phyloP scores from a whole-genome alignment of 2,329 filamentous ascomycete genomes.

The Hansfordia pulvinata region DNA sequence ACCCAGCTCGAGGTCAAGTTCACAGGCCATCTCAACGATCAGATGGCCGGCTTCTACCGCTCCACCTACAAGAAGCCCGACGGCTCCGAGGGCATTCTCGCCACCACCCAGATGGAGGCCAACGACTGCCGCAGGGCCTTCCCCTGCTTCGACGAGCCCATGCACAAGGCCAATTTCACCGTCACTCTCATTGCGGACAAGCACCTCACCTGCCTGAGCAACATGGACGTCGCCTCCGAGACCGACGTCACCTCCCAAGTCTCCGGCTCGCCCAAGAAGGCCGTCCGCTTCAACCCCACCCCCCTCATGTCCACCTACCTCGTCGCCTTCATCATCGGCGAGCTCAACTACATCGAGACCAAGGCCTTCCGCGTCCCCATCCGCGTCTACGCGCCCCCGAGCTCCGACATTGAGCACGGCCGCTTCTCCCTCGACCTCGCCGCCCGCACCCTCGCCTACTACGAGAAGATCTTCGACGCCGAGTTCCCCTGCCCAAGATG shows the following conservation, averaged over 20 bases:
- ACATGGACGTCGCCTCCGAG: slow-evolving; percentile 87
- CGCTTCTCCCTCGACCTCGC: slow-evolving; percentile 83
- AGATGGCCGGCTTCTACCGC: slow-evolving; percentile 96
- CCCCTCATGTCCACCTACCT: slow-evolving; percentile 95
- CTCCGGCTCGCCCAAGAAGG: slow-evolving; percentile 57
- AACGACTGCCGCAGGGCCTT: slow-evolving; percentile 88
- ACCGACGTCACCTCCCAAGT: slow-evolving; percentile 54
- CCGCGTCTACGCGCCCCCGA: slow-evolving; percentile 84
- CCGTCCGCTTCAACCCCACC: slow-evolving; percentile 83
- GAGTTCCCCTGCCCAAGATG: slow-evolving; percentile 83
- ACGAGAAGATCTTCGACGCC: slow-evolving; percentile 87
- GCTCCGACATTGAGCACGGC: slow-evolving; percentile 81
- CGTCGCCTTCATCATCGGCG: slow-evolving; percentile 83
- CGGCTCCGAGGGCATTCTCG: slow-evolving; percentile 69
- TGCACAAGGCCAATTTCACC: slow-evolving; percentile 84
- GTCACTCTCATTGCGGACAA: slow-evolving; percentile 86
- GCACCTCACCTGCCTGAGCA: slow-evolving; percentile 81
- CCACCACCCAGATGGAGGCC: slow-evolving; percentile 91
- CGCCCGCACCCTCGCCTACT: slow-evolving; percentile 81
- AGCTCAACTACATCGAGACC: slow-evolving; percentile 88
- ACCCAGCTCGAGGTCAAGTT: slow-evolving; percentile 67
- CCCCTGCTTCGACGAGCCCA: slow-evolving; percentile 93
- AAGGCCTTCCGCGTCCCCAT: slow-evolving; percentile 85
- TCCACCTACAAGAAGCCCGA: slow-evolving; percentile 80
- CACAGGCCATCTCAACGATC: slow-evolving; percentile 69